Base-by-base conservation (phyloP, 2,329 filamentous ascomycete species). In the Cercospora citrullina region DNA sequence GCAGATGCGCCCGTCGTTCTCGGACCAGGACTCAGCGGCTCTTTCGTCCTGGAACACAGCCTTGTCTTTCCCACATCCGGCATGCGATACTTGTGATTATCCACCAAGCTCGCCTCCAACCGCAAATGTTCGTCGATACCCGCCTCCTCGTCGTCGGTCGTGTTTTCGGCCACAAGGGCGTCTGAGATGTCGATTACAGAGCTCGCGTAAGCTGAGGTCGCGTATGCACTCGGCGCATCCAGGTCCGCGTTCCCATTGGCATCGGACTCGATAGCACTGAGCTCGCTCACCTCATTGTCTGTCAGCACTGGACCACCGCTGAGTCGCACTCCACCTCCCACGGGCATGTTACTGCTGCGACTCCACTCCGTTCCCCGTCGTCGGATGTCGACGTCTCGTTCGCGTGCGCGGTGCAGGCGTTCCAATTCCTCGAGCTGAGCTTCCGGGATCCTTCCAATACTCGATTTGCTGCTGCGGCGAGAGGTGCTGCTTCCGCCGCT, bases 1-100 rank as follows among this genome's bases (percentile, higher is more conserved):
- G 60, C 33, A 55, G 39, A n/a, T 36, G 36, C 57, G 16, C 23
- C 48, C 84, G 83, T 39, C 33, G 60, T 60, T 26, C n/a, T 68
- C 8, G 74, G 72, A 21, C 67, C 68, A 23, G 76, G 75, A 63
- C 72, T 74, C 65, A 76, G 57, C 21, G 75, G 75, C 69, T 76
- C 73, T 68, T 77, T 76, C 28, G 76, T 77, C 36, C 68, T 68
- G 55, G 75, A 61, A 66, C 76, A 59, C 66, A 76, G 58, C 45
- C 75, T 68, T 85, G 80, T 88, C 87, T 83, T 92, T 87, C 79
- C 87, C 85, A 80, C 88, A 79, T 93, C 90, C 65, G 90, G 90
- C 77, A 92, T 81, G 55, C 88, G 86, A 77, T 92, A 93, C 79
- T 93, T 92, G 76, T 90, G 86, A 66, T 87, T 89, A 80, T 93